Evolutionary conservation across 495 filamentous ascomycete genomes (phyloP).

Genomic region (Aspergillus campestris): DNA sequence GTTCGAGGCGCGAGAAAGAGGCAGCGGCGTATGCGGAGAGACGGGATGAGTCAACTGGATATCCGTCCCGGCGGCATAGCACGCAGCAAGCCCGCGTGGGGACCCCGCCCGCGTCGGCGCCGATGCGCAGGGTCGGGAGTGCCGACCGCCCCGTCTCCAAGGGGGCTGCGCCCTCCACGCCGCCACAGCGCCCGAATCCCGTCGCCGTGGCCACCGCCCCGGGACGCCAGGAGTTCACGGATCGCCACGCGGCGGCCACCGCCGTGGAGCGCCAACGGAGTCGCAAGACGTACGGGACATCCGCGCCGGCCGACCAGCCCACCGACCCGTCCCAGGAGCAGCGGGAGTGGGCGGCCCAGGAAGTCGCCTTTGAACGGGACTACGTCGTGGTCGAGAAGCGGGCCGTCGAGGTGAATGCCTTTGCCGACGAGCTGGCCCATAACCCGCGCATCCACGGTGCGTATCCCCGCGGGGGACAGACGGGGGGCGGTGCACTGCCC

Average conservation of each 20-base stretch:
- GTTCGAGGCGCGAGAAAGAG: slow-evolving; percentile 13
- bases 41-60: slow-evolving; percentile 19
- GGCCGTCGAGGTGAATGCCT: slow-evolving; percentile 90
- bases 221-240: slow-evolving; percentile 44
- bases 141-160: slow-evolving; percentile 26
- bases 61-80: slow-evolving; percentile 19
- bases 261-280: slow-evolving; percentile 44
- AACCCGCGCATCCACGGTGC: slow-evolving; percentile 52
- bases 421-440: slow-evolving; percentile 87
- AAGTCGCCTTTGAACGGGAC: slow-evolving; percentile 82
- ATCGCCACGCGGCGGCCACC: slow-evolving; percentile 21
- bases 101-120: slow-evolving; percentile 26
- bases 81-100: slow-evolving; percentile 24
- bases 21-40: slow-evolving; percentile 14
- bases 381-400: slow-evolving; percentile 95
- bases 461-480: slow-evolving; percentile 25
- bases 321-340: slow-evolving; percentile 43
- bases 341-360: slow-evolving; percentile 70
- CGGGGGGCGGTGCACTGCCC: slow-evolving; percentile 34
- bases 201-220: slow-evolving; percentile 53
- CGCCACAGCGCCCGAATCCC: slow-evolving; percentile 32
- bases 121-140: slow-evolving; percentile 34
- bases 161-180: slow-evolving; percentile 17
- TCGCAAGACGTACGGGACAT: slow-evolving; percentile 40
- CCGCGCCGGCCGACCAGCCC: slow-evolving; percentile 38